Evolutionary conservation across 495 filamentous ascomycete genomes (phyloP).

Genomic region (Aspergillus mulundensis): DNA sequence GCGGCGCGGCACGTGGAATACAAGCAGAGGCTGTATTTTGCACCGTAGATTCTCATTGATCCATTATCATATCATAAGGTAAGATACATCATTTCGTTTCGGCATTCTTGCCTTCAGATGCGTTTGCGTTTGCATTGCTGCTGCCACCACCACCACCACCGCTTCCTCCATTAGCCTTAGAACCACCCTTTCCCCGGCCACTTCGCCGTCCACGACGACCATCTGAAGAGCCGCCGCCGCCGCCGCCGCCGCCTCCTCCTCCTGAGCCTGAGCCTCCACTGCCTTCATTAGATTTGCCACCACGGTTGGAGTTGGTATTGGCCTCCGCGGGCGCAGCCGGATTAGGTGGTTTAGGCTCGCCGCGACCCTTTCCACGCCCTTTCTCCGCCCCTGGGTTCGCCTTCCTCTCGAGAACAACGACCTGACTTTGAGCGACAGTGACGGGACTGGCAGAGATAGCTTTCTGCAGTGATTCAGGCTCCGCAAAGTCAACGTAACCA

Average conservation of each 20-base stretch:
- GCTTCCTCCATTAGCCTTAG: constrained; percentile 20
- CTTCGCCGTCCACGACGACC: constrained; percentile 30
- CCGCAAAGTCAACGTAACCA: constrained; percentile 81
- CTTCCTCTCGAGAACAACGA: constrained; percentile 82
- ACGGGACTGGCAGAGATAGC: constrained; percentile 80
- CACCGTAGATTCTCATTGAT: constrained; percentile 4
- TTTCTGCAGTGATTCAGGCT: constrained; percentile 63
- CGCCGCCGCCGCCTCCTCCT: too few species aligned
- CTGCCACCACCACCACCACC: constrained; percentile 10
- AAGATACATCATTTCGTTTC: constrained; percentile 20
- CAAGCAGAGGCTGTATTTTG: not conserved
- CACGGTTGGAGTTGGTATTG: constrained; percentile 5
- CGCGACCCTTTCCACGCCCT: constrained; percentile 39
- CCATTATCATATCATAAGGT: constrained; percentile 2
- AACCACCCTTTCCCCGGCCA: constrained; percentile 29
- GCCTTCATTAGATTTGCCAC: constrained; percentile 26
- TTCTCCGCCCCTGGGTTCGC: constrained; percentile 40
- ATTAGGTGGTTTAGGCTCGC: constrained; percentile 25
- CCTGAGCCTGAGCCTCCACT: constrained; percentile 25
- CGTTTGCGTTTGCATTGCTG: constrained; percentile 10
- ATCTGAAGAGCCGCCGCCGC: constrained; percentile 29
- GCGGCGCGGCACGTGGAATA: not conserved
- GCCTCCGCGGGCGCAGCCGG: constrained; percentile 1
- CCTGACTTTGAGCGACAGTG: constrained; percentile 74
- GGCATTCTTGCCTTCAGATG: constrained; percentile 16